Evolutionary conservation across 2,329 filamentous ascomycete genomes (phyloP).

Genomic region (Beauveria bassiana): DNA sequence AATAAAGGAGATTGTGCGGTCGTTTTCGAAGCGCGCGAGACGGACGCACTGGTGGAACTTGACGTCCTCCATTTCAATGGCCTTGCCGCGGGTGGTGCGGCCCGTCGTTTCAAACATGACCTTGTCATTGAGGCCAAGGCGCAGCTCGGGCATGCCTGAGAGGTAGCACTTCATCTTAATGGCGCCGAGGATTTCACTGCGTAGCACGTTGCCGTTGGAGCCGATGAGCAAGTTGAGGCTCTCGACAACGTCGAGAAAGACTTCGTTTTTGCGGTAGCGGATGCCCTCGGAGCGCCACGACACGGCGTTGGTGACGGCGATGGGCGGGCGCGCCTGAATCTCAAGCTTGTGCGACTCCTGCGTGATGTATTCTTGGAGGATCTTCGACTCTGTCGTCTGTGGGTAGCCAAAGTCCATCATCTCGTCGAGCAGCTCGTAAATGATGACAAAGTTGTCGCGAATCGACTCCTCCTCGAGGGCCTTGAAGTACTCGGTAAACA

Average conservation of each 20-base stretch:
- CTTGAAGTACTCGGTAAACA: conserved; percentile 99
- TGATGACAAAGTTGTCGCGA: conserved; percentile 97
- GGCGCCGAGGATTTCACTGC: conserved; percentile 91
- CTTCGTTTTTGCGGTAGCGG: conserved; percentile 97
- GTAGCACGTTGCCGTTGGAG: conserved; percentile 86
- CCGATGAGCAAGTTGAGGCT: conserved; percentile 93
- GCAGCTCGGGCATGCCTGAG: conserved; percentile 94
- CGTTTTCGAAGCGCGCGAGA: conserved; percentile 93
- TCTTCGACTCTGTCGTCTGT: conserved; percentile 97
- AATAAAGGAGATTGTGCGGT: conserved; percentile 97
- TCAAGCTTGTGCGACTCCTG: conserved; percentile 99
- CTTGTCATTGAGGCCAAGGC: conserved; percentile 94
- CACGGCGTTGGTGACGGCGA: conserved; percentile 96
- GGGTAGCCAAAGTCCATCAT: conserved; percentile 99
- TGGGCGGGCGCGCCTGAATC: conserved; percentile 89
- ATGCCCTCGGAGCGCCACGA: conserved; percentile 98
- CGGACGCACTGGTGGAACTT: conserved; percentile 99
- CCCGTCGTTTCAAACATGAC: conserved; percentile 99
- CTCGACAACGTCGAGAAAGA: conserved; percentile 96
- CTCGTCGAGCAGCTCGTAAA: conserved; percentile 96
- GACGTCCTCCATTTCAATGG: conserved; percentile 99
- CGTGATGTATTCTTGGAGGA: conserved; percentile 97
- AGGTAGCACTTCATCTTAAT: conserved; percentile 99
- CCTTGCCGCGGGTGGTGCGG: conserved; percentile 86
- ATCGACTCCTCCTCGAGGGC: conserved; percentile 98